Evolutionary conservation across 2,329 filamentous ascomycete species (phyloP).

Genomic region (Botrytis fragariae): DNA sequence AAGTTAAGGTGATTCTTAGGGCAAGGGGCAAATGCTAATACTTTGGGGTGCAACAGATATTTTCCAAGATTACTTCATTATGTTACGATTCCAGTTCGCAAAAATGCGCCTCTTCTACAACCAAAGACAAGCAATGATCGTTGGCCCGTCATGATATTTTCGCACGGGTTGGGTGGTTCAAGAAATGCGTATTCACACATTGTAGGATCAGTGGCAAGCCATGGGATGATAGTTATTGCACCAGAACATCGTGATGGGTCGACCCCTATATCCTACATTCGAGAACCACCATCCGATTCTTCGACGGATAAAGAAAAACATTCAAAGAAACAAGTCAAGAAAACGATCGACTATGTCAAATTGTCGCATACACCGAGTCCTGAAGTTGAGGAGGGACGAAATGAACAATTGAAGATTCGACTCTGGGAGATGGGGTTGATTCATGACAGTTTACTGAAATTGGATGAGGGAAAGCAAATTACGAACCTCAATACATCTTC

Average conservation of each 20-base stretch:
- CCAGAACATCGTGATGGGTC: slow-evolving; percentile 83
- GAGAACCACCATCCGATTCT: slow-evolving; percentile 51
- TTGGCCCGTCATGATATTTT: slow-evolving; percentile 85
- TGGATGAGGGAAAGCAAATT: slow-evolving; percentile 55
- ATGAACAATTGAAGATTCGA: slow-evolving; percentile 70
- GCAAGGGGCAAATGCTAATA: background rate
- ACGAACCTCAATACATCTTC: slow-evolving; percentile 54
- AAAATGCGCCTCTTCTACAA: slow-evolving; percentile 64
- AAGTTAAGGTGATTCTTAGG: slow-evolving; percentile 36
- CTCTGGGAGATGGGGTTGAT: slow-evolving; percentile 75
- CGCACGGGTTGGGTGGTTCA: slow-evolving; percentile 77
- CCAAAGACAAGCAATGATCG: slow-evolving; percentile 44
- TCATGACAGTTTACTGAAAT: slow-evolving; percentile 63
- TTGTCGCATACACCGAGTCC: slow-evolving; percentile 62
- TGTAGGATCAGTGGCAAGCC: slow-evolving; percentile 72
- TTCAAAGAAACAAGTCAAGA: slow-evolving; percentile 34
- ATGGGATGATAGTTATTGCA: slow-evolving; percentile 77
- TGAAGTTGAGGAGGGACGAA: slow-evolving; percentile 64
- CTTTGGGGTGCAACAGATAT: slow-evolving; percentile 46
- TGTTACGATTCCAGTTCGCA: slow-evolving; percentile 67
- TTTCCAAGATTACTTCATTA: slow-evolving; percentile 71
- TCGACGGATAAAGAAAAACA: slow-evolving; percentile 34
- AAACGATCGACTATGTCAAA: slow-evolving; percentile 44
- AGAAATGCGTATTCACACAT: slow-evolving; percentile 85
- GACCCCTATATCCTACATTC: slow-evolving; percentile 69